Conservation (phyloP, 2,329 filamentous ascomycete genomes). For the Metarhizium brunneum region DNA sequence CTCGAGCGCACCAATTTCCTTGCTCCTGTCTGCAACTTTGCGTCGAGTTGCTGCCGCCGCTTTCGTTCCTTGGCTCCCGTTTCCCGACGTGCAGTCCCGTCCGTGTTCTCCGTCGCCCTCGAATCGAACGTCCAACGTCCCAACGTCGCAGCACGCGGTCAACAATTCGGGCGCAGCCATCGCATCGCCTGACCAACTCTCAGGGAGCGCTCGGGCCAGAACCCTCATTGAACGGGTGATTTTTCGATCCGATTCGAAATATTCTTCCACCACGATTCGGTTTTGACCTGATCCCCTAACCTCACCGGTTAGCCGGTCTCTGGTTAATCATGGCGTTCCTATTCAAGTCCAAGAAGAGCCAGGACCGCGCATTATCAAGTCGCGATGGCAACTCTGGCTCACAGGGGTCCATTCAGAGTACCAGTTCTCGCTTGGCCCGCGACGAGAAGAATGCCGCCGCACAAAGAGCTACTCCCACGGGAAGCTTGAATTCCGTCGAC, state of each 20-base stretch:
- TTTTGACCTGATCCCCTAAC: background rate
- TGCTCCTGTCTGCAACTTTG: conserved; percentile 17
- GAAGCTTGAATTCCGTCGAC: conserved; percentile 65
- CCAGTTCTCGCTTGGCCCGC: conserved; percentile 33
- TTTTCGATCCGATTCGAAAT: background rate
- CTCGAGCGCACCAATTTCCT: conserved; percentile 24
- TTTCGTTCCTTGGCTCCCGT: conserved; percentile 4
- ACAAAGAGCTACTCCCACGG: conserved; percentile 63
- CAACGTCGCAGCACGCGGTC: background rate
- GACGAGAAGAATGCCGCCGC: conserved; percentile 44
- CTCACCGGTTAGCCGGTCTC: conserved; percentile 27
- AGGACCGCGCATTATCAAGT: conserved; percentile 49
- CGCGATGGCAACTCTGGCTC: conserved; percentile 42
- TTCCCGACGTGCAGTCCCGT: background rate
- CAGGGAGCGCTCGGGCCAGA: background rate
- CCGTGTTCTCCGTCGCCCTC: background rate
- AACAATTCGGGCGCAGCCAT: background rate
- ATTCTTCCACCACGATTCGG: background rate
- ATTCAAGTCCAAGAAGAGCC: conserved; percentile 73
- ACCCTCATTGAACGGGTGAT: background rate
- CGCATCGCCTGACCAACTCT: conserved; percentile 1
- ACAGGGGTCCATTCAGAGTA: conserved; percentile 39
- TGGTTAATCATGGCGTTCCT: conserved; percentile 63
- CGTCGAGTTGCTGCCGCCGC: conserved; percentile 13
- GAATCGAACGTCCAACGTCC: conserved; percentile 4